A percentile compares a stretch with the other conserved stretches of the same genome.
phyloP scores from a whole-genome alignment of 2,329 filamentous ascomycete genomes.

The Pestalotiopsis fici region DNA sequence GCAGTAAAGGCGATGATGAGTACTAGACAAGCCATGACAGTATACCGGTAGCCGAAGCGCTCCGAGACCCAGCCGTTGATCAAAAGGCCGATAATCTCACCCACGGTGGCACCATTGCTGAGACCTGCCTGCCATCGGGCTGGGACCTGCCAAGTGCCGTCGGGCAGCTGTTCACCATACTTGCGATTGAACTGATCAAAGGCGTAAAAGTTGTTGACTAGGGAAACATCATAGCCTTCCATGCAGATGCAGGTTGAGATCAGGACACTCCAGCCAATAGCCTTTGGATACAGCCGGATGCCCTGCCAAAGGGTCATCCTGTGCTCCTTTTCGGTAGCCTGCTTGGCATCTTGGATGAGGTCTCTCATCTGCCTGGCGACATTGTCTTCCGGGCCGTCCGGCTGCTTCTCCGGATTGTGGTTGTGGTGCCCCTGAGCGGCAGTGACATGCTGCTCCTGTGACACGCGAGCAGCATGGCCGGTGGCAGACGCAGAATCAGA shows the following conservation, averaged over 20 bases:
- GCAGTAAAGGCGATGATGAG: conserved; percentile 59
- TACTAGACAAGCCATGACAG: conserved; percentile 59
- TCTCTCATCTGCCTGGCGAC: conserved; percentile 28
- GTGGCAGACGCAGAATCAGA: not conserved
- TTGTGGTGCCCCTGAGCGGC: not conserved
- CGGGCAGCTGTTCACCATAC: conserved; percentile 49
- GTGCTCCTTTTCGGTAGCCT: conserved; percentile 62
- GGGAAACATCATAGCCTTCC: conserved; percentile 84
- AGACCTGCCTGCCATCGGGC: conserved; percentile 64
- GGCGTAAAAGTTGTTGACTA: conserved; percentile 79
- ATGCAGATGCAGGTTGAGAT: conserved; percentile 92
- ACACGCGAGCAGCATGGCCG: not conserved
- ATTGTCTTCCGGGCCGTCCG: conserved; percentile 2
- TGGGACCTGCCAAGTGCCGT: conserved; percentile 56
- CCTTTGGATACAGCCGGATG: conserved; percentile 82
- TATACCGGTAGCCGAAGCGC: conserved; percentile 68
- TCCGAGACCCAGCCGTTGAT: conserved; percentile 68
- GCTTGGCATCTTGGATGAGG: conserved; percentile 45
- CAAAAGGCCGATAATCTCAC: conserved; percentile 67
- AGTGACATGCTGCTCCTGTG: not conserved
- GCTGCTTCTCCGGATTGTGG: not conserved
- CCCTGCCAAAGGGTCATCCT: conserved; percentile 75
- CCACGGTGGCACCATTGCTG: conserved; percentile 50
- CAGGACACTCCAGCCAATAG: conserved; percentile 78
- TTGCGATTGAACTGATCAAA: conserved; percentile 60